phyloP scores from a whole-genome alignment of 2,329 filamentous ascomycete genomes.

The Claviceps purpurea region DNA sequence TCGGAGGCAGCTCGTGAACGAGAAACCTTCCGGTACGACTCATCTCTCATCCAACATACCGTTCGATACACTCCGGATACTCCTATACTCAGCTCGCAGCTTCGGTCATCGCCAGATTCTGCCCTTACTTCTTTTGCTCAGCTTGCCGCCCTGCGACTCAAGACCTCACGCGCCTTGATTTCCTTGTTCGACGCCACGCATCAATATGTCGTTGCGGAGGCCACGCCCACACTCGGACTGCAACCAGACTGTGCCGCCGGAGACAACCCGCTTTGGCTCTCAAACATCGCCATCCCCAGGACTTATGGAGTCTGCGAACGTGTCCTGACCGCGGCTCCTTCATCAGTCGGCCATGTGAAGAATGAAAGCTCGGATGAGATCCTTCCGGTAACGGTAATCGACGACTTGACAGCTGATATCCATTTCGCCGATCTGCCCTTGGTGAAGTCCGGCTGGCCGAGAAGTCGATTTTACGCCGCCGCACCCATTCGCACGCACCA shows the following conservation, averaged over 20 bases:
- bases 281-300: conserved; percentile 12
- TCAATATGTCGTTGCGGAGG: conserved; percentile 35
- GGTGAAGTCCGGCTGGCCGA: conserved; percentile 7
- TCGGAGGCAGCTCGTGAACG: conserved; percentile 2
- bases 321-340: not conserved
- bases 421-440: conserved; percentile 13
- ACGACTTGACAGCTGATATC: conserved; percentile 9
- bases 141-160: conserved; percentile 28
- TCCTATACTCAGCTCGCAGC: conserved; percentile 4
- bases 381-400: not conserved
- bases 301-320: conserved; percentile 7
- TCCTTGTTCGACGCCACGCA: conserved; percentile 32
- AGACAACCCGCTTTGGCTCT: conserved; percentile 8
- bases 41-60: not conserved
- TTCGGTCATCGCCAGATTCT: conserved; percentile 16
- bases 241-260: not conserved
- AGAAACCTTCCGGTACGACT: conserved; percentile 3
- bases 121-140: conserved; percentile 33
- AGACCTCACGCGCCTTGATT: conserved; percentile 27
- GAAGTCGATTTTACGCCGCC: conserved; percentile 19
- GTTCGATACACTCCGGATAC: not conserved
- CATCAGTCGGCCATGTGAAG: not conserved
- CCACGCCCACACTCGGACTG: conserved; percentile 15
- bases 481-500: conserved; percentile 20
- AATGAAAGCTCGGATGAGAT: not conserved